These are phyloP conservation scores for Colletotrichum filicis DNA, from an alignment of 2,329 filamentous ascomycete species.

Conservation along the genomic window DNA sequence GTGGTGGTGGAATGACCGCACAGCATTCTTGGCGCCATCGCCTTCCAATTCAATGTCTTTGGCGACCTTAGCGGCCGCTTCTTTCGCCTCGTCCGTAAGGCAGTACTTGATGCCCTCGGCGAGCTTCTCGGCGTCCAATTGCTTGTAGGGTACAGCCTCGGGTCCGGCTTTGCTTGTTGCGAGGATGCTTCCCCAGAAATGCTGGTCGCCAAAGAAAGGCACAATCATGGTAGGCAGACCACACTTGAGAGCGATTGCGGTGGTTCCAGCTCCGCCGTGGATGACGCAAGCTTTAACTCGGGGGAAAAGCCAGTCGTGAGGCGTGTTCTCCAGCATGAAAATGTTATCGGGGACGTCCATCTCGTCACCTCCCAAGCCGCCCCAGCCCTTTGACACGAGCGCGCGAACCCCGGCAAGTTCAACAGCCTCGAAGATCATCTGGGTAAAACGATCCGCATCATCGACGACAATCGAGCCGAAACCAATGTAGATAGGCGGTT, in stretches of 20 bases:
- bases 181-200: slow-evolving; percentile 82
- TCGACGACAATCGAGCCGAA: slow-evolving; percentile 83
- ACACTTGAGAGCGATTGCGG: slow-evolving; percentile 78
- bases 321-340: slow-evolving; percentile 78
- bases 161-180: slow-evolving; percentile 72
- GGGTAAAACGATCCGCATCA: slow-evolving; percentile 74
- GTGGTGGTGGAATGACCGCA: slow-evolving; percentile 72
- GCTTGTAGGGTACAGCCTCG: slow-evolving; percentile 75
- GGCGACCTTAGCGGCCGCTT: slow-evolving; percentile 69
- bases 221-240: slow-evolving; percentile 80
- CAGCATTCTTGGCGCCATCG: slow-evolving; percentile 77
- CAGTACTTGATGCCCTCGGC: slow-evolving; percentile 78
- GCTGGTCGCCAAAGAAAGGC: slow-evolving; percentile 83
- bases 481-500: slow-evolving; percentile 77
- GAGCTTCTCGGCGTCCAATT: slow-evolving; percentile 70
- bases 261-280: slow-evolving; percentile 83
- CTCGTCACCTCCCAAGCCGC: slow-evolving; percentile 69
- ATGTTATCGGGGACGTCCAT: slow-evolving; percentile 68
- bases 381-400: slow-evolving; percentile 81
- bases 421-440: slow-evolving; percentile 78
- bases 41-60: slow-evolving; percentile 70
- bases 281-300: slow-evolving; percentile 74
- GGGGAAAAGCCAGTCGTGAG: slow-evolving; percentile 83
- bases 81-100: slow-evolving; percentile 68
- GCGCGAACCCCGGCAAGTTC: slow-evolving; percentile 74